Conservation (phyloP, 306 rosid species). For the Pueraria montana region DNA sequence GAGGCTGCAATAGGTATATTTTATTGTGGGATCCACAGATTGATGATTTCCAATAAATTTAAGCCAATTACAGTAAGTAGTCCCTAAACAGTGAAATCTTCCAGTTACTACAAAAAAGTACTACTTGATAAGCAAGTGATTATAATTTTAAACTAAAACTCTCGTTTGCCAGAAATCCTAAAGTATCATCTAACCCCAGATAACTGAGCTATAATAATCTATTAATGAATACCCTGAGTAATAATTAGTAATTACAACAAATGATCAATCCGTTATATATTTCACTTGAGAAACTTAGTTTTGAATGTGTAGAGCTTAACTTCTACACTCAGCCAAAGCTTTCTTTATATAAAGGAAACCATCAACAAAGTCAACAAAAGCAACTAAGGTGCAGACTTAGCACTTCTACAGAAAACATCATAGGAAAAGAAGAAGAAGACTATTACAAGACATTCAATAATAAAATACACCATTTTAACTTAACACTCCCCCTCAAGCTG, state of each 20-base stretch:
- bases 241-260: not conserved
- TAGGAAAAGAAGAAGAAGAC: too few species aligned
- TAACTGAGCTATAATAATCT: not conserved
- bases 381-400: too few species aligned
- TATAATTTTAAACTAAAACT: conserved; percentile 29
- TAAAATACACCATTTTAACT: too few species aligned
- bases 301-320: too few species aligned
- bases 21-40: too few species aligned
- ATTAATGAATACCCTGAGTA: not conserved
- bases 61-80: not conserved
- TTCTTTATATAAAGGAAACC: too few species aligned
- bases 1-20: conserved; percentile 24
- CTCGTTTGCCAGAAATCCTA: conserved; percentile 7
- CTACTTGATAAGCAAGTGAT: conserved; percentile 7
- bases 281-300: too few species aligned
- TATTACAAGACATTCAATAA: too few species aligned
- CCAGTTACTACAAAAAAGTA: not conserved
- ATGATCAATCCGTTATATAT: conserved; percentile 9
- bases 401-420: too few species aligned
- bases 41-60: not conserved
- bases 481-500: too few species aligned
- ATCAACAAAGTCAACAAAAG: too few species aligned
- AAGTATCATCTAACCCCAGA: conserved; percentile 3
- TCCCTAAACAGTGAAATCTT: conserved; percentile 12
- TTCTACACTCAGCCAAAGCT: too few species aligned